A percentile compares a stretch with the other conserved stretches of the same genome.
Evolutionary conservation across 495 filamentous ascomycete species (phyloP).

Genomic region (Cercophora samala): DNA sequence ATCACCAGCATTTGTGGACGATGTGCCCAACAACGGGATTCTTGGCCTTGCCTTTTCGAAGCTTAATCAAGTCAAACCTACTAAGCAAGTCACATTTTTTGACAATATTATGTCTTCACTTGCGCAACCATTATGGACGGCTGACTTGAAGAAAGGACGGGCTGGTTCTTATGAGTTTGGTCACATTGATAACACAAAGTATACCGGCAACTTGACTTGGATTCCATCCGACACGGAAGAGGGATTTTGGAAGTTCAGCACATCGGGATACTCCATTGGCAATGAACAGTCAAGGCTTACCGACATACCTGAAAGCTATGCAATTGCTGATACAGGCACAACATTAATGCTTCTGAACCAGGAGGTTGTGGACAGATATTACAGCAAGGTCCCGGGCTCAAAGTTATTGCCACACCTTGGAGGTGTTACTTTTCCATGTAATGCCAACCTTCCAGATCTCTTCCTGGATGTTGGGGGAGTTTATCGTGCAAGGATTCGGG

Average conservation of each 20-base stretch:
- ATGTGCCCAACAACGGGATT: constrained; percentile 64
- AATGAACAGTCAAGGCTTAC: constrained; percentile 32
- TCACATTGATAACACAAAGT: constrained; percentile 62
- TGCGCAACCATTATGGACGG: constrained; percentile 67
- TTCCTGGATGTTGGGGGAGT: constrained; percentile 59
- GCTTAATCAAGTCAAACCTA: constrained; percentile 69
- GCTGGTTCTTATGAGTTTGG: constrained; percentile 78
- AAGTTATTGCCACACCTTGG: constrained; percentile 45
- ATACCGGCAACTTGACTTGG: constrained; percentile 60
- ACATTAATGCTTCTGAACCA: constrained; percentile 68
- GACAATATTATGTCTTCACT: constrained; percentile 66
- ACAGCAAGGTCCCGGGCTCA: constrained; percentile 57
- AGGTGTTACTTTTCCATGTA: constrained; percentile 67
- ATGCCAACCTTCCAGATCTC: constrained; percentile 59
- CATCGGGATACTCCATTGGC: constrained; percentile 55
- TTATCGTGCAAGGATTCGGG: constrained; percentile 62
- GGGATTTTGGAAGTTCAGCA: constrained; percentile 76
- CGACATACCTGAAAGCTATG: constrained; percentile 43
- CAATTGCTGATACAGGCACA: constrained; percentile 71
- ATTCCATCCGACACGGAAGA: constrained; percentile 57
- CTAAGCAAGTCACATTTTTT: constrained; percentile 74
- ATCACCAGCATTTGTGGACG: constrained; percentile 60
- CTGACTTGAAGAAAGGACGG: constrained; percentile 58
- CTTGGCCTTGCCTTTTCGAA: constrained; percentile 72
- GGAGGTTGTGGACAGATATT: constrained; percentile 59